These are phyloP conservation scores for Suhomyces prunicola DNA, from an alignment of 805 yeast species.

Conservation along the genomic window DNA sequence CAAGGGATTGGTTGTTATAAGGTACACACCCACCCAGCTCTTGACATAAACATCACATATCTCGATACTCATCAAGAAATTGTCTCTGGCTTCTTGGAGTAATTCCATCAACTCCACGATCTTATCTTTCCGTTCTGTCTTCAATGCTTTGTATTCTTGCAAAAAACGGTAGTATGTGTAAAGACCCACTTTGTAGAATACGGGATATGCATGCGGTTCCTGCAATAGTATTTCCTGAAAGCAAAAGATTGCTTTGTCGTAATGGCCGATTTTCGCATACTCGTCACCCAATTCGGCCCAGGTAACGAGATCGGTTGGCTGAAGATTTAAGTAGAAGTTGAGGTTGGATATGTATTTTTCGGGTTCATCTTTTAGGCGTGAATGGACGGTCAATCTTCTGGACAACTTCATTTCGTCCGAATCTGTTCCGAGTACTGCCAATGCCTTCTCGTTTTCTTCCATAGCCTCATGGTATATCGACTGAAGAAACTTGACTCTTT, in stretches of 20 bases:
- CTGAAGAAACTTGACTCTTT: conserved; percentile 53
- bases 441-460: conserved; percentile 32
- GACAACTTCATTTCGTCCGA: conserved; percentile 37
- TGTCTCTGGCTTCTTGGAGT: conserved; percentile 36
- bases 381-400: conserved; percentile 35
- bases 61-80: conserved; percentile 72
- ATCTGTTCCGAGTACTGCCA: conserved; percentile 23
- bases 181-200: conserved; percentile 59
- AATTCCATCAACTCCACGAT: conserved; percentile 21
- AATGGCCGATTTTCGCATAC: conserved; percentile 60
- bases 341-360: conserved; percentile 55
- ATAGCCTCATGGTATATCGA: conserved; percentile 57
- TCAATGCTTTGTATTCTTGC: conserved; percentile 12
- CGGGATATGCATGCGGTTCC: conserved; percentile 66
- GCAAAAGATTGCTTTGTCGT: conserved; percentile 63
- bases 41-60: conserved; percentile 64
- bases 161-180: conserved; percentile 30
- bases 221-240: conserved; percentile 67
- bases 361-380: conserved; percentile 22
- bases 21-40: conserved; percentile 70
- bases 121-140: conserved; percentile 28
- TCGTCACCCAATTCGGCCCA: conserved; percentile 76
- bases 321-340: conserved; percentile 51
- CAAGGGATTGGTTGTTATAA: conserved; percentile 29
- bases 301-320: conserved; percentile 71